Conservation (phyloP, 2,329 filamentous ascomycete genomes). For the Exophiala sideris region DNA sequence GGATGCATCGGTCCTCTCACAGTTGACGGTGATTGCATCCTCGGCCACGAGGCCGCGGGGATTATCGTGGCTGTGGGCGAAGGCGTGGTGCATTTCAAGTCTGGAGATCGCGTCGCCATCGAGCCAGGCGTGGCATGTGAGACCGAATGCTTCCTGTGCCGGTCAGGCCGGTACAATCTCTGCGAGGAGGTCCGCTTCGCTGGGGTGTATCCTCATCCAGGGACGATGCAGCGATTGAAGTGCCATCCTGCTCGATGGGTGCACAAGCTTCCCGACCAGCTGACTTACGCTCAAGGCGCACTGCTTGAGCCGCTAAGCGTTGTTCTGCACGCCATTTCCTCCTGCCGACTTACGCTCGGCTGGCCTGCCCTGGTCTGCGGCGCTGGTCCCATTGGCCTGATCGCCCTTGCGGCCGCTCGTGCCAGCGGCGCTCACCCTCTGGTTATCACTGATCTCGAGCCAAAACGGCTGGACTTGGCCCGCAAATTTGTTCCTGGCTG, state of each 20-base stretch:
- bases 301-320: conserved; percentile 64
- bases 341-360: conserved; percentile 52
- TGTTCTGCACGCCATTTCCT: conserved; percentile 58
- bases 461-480: conserved; percentile 55
- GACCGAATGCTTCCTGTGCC: conserved; percentile 34
- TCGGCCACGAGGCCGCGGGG: conserved; percentile 37
- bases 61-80: conserved; percentile 28
- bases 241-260: conserved; percentile 60
- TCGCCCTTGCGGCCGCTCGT: conserved; percentile 55
- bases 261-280: conserved; percentile 54
- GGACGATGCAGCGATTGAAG: conserved; percentile 61
- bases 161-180: conserved; percentile 40
- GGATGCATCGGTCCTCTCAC: conserved; percentile 47
- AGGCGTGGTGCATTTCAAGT: conserved; percentile 22
- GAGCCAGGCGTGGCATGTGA: conserved; percentile 37
- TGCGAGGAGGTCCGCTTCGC: conserved; percentile 58
- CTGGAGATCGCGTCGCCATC: conserved; percentile 35
- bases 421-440: conserved; percentile 63
- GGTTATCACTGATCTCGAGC: conserved; percentile 62
- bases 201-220: conserved; percentile 56
- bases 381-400: conserved; percentile 62
- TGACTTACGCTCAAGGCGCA: conserved; percentile 58
- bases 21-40: conserved; percentile 60
- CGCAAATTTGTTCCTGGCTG: conserved; percentile 55
- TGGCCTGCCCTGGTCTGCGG: conserved; percentile 57